Base-by-base conservation (phyloP, 2,329 filamentous ascomycete genomes). In the Fusarium secorum region DNA sequence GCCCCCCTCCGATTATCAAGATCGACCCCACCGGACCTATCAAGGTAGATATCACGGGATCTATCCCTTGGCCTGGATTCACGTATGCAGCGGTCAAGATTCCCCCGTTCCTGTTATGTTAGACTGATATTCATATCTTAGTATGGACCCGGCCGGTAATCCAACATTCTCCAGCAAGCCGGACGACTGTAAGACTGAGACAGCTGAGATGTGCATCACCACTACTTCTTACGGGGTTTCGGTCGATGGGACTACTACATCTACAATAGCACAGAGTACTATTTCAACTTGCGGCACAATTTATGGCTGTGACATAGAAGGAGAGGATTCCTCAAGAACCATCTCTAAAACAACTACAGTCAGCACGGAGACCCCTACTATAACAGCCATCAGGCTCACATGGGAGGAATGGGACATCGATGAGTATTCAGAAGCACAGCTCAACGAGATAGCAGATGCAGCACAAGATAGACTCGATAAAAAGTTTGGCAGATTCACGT, bases 1-100 rank as follows among this genome's bases (percentile, higher is more conserved):
- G 28, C 0, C 45, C 15, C 11, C 45, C 7, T 49, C n/a, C 45
- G 3, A 32, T 49, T 32, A 49, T 49, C 45, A 49, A 33, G 15
- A 49, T 24, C 5, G 15, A 49, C 11, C 45, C 45, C 2, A 49
- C 45, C 11, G 45, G 15, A 9, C 28, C 28, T 32, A 49, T 49
- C 7, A 33, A 22, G n/a, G 45, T 49, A 0, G n/a, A 49, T 18
- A 49, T 49, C n/a, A 49, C 28, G 0, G 28, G n/a, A 0, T 49
- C 45, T 10, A 18, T 49, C 7, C n/a, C 45, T 6, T 49, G 45
- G 28, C 45, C 28, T 3, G n/a, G 45, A 10, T 33, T 33, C 11
- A 49, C 45, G 45, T 49, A 5, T 22, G 28, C 24, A 3, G 0
- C 24, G 0, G 3, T 20, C 5, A 20, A 20, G 0, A 10, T 3